phyloP scores from a whole-genome alignment of 2,329 filamentous ascomycete genomes.

The Fusarium brevicatenulatum region DNA sequence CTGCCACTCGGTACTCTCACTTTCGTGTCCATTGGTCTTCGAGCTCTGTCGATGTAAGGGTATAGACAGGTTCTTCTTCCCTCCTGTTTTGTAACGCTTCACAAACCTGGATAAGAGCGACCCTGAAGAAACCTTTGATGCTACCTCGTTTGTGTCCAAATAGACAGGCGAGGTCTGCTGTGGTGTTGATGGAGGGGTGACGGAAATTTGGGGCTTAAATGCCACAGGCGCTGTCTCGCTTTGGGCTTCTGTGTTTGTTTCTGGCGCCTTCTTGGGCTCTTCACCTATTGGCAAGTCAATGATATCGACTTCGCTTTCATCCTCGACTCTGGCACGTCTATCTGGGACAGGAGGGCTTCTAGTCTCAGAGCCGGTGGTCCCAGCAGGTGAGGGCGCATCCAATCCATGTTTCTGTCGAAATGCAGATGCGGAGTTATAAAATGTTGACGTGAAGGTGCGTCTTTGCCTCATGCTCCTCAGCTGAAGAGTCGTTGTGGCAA shows the following conservation, averaged over 20 bases:
- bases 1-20: background rate
- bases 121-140: conserved; percentile 1
- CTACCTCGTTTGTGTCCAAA: background rate
- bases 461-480: conserved; percentile 28
- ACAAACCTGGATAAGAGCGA: conserved; percentile 4
- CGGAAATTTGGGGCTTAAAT: background rate
- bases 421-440: conserved; percentile 11
- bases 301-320: background rate
- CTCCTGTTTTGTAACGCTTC: background rate
- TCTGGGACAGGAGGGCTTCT: accelerated
- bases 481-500: conserved; percentile 14
- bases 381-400: background rate
- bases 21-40: background rate
- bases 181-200: background rate
- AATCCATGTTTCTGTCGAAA: conserved; percentile 10
- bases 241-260: background rate
- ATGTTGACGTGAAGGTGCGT: background rate
- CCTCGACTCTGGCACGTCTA: background rate
- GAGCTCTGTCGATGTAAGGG: background rate
- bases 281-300: background rate
- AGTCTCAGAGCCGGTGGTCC: background rate
- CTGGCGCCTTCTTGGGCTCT: accelerated
- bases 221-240: background rate
- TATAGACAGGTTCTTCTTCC: background rate
- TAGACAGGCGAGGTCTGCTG: background rate